Percentiles rank a stretch among this genome's conserved stretches.
phyloP scores from a whole-genome alignment of 2,329 filamentous ascomycete species.

The Parafenestella ontariensis region DNA sequence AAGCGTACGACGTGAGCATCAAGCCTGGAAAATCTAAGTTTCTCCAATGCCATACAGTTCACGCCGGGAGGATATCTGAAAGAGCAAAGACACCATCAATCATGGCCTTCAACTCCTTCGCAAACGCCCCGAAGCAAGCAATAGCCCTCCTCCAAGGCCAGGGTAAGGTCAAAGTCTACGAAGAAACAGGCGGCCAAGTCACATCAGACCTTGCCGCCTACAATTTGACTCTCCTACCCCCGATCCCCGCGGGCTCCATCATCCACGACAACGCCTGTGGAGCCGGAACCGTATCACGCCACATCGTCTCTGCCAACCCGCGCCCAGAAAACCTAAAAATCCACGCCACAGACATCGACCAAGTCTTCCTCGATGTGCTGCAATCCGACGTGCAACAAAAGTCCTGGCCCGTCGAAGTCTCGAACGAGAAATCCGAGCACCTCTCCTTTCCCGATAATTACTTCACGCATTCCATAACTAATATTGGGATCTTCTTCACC shows the following conservation, averaged over 20 bases:
- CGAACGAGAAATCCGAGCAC: conserved; percentile 24
- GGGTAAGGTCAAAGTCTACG: conserved; percentile 37
- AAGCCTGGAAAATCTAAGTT: not conserved
- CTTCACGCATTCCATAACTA: conserved; percentile 51
- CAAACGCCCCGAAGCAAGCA: conserved; percentile 31
- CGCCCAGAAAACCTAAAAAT: conserved; percentile 27
- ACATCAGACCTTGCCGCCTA: conserved; percentile 35
- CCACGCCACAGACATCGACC: conserved; percentile 41
- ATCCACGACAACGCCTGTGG: conserved; percentile 48
- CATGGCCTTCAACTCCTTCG: conserved; percentile 20
- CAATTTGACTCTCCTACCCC: conserved; percentile 35
- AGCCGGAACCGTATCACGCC: conserved; percentile 36
- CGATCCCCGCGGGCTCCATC: conserved; percentile 32
- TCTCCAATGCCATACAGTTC: not conserved
- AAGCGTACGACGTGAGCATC: not conserved
- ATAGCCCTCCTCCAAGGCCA: conserved; percentile 27
- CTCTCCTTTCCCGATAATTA: conserved; percentile 33
- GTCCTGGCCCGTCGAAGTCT: conserved; percentile 32
- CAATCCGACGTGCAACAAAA: conserved; percentile 14
- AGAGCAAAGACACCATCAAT: not conserved
- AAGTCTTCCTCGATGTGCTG: conserved; percentile 33
- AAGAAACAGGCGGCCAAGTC: conserved; percentile 36
- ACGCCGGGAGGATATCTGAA: not conserved
- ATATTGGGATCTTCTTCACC: conserved; percentile 51
- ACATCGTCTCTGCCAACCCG: conserved; percentile 22